Percentiles rank a stretch among this genome's conserved stretches.
These are phyloP conservation scores for Cicer cuneatum DNA, from an alignment of 306 rosid genomes.

Conservation along the genomic window DNA sequence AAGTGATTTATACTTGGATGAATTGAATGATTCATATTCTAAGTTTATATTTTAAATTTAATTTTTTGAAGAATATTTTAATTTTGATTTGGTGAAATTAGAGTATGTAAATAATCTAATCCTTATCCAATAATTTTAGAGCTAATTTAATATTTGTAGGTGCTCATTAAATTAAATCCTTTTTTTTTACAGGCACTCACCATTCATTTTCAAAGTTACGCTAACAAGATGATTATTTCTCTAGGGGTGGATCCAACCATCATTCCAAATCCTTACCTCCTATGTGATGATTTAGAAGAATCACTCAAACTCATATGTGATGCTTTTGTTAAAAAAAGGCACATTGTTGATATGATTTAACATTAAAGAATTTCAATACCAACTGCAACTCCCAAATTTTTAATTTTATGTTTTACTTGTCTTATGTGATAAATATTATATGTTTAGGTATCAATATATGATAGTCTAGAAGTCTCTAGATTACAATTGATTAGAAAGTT, in stretches of 20 bases:
- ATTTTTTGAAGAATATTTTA: too few species aligned
- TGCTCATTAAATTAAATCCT: not conserved
- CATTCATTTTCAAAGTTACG: slow-evolving; percentile 68
- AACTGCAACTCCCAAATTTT: too few species aligned
- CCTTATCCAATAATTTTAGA: not conserved
- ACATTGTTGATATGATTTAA: slow-evolving; percentile 21
- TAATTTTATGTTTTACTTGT: too few species aligned
- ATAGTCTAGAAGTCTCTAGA: too few species aligned
- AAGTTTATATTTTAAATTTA: too few species aligned
- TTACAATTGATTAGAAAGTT: too few species aligned
- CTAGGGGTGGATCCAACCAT: slow-evolving; percentile 59
- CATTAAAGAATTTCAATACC: not conserved
- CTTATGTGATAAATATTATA: too few species aligned
- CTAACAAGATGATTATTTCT: slow-evolving; percentile 56
- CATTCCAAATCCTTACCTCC: slow-evolving; percentile 59
- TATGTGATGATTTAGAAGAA: slow-evolving; percentile 65
- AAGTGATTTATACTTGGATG: too few species aligned
- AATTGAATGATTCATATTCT: too few species aligned
- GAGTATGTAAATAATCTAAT: too few species aligned
- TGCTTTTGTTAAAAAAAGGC: slow-evolving; percentile 39
- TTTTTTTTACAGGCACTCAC: slow-evolving; percentile 60
- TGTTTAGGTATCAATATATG: too few species aligned
- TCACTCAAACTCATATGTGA: slow-evolving; percentile 56
- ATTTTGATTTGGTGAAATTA: too few species aligned
- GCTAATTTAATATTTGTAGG: not conserved